Evolutionary conservation across 306 rosid genomes (phyloP).

Genomic region (Notholithocarpus densiflorus): DNA sequence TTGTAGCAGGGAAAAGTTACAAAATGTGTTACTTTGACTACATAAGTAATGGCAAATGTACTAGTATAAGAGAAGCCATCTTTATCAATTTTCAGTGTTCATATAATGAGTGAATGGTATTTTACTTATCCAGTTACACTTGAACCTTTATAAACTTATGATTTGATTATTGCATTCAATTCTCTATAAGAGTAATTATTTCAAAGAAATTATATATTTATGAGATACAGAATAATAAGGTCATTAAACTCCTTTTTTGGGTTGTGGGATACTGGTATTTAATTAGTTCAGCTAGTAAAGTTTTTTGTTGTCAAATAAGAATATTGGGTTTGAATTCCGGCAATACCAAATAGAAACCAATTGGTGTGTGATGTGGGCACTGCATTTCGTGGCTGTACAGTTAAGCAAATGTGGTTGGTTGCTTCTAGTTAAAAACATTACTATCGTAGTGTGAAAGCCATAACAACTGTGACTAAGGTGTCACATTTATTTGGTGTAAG

Average conservation of each 20-base stretch:
- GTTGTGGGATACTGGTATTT: background rate
- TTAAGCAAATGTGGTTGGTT: background rate
- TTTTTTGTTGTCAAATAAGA: too few relatives aligned
- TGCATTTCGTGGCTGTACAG: conserved; percentile 17
- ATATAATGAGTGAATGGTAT: conserved; percentile 36
- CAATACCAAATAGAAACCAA: too few relatives aligned
- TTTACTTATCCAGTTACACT: conserved; percentile 18
- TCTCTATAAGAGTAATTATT: background rate
- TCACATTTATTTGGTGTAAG: background rate
- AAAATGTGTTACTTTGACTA: conserved; percentile 4
- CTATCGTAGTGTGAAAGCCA: conserved; percentile 2
- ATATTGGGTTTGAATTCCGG: too few relatives aligned
- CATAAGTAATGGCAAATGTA: conserved; percentile 31
- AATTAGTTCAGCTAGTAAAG: too few relatives aligned
- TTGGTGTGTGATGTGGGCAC: background rate
- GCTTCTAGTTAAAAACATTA: conserved; percentile 5
- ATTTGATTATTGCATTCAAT: background rate
- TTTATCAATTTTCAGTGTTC: conserved; percentile 44
- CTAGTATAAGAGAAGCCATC: conserved; percentile 15
- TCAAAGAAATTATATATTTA: background rate
- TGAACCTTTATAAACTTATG: conserved; percentile 4
- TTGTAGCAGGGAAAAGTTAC: too few relatives aligned
- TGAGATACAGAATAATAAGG: background rate
- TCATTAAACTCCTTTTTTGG: background rate
- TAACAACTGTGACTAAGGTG: background rate